Conservation (phyloP, 208 protist species). For the Trypanosoma conorhini region DNA sequence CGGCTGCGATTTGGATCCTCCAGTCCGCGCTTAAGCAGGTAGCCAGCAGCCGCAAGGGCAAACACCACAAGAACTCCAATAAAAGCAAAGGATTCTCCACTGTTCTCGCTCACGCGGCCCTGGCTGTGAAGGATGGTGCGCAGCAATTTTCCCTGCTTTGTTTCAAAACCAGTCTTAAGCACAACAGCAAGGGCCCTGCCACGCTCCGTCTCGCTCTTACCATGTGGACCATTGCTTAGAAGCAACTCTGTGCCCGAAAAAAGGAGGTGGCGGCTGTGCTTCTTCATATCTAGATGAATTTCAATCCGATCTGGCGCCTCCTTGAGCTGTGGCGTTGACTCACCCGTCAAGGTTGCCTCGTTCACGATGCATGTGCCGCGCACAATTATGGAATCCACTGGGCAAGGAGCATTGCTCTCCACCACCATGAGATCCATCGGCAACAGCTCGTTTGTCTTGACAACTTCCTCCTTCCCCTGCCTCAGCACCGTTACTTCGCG, state of each 20-base stretch:
- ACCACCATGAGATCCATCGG: conserved; percentile 96
- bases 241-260: conserved; percentile 96
- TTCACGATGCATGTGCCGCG: conserved; percentile 97
- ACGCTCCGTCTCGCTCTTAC: conserved; percentile 42
- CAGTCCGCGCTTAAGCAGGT: conserved; percentile 94
- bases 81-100: conserved; percentile 95
- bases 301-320: conserved; percentile 80
- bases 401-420: conserved; percentile 75
- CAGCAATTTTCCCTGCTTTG: conserved; percentile 97
- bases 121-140: conserved; percentile 93
- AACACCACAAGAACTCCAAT: conserved; percentile 98
- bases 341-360: conserved; percentile 99
- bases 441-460: conserved; percentile 82
- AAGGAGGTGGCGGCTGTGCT: conserved; percentile 92
- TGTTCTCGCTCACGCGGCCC: conserved; percentile 95
- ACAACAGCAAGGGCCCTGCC: conserved; percentile 93
- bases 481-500: conserved; percentile 73
- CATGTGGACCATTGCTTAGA: conserved; percentile 77
- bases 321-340: conserved; percentile 99
- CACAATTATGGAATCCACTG: conserved; percentile 96
- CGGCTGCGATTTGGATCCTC: conserved; percentile 76
- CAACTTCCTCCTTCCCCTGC: conserved; percentile 51
- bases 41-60: conserved; percentile 93
- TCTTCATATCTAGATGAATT: conserved; percentile 76
- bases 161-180: conserved; percentile 99